These are phyloP conservation scores for Flaveria sonorensis DNA, from an alignment of 129 eudicot species.

Conservation along the genomic window DNA sequence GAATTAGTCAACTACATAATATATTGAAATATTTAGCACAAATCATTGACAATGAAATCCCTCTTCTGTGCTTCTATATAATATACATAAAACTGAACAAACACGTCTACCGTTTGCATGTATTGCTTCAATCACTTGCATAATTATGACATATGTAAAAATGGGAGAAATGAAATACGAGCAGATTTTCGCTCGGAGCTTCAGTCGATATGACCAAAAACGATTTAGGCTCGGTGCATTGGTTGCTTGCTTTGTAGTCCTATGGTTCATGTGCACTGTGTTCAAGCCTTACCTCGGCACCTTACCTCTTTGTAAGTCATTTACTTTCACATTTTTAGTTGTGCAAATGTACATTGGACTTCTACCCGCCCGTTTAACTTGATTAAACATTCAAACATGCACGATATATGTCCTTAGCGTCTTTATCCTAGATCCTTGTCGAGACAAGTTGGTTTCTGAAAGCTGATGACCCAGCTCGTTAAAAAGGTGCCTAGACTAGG, in stretches of 20 bases:
- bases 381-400: too few relatives aligned
- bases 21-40: conserved; percentile 30
- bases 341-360: not conserved
- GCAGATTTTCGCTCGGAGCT: conserved; percentile 52
- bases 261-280: conserved; percentile 40
- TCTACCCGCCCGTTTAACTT: too few relatives aligned
- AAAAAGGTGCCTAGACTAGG: not conserved
- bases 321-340: not conserved
- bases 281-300: conserved; percentile 51
- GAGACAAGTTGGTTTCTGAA: not conserved
- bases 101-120: not conserved
- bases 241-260: conserved; percentile 47
- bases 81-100: not conserved
- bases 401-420: not conserved
- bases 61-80: conserved; percentile 3
- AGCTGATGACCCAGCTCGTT: not conserved
- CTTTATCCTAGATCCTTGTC: not conserved
- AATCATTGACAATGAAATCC: conserved; percentile 23
- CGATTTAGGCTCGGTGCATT: conserved; percentile 45
- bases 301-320: conserved; percentile 38
- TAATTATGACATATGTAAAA: conserved; percentile 1
- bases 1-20: conserved; percentile 32
- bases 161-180: conserved; percentile 26
- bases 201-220: conserved; percentile 48
- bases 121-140: not conserved